Percentiles rank a stretch among this genome's conserved stretches.
Evolutionary conservation across 345 rosid species (phyloP).

Genomic region (Linum lewisii): DNA sequence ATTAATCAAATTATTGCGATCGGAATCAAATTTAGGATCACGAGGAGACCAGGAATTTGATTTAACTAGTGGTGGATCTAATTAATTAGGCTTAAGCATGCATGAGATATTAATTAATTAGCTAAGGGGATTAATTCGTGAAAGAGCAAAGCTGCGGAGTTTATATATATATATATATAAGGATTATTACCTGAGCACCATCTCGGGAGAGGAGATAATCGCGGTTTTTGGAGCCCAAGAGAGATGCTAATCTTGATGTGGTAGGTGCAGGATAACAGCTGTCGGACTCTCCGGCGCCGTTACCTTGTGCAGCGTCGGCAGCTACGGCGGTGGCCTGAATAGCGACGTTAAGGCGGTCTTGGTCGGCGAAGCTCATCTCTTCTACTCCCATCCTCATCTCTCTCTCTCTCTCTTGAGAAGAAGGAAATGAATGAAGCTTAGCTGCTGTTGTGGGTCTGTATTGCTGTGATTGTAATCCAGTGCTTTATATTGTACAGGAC

Average conservation of each 20-base stretch:
- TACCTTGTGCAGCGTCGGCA: not conserved
- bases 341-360: not conserved
- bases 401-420: conserved; percentile 4
- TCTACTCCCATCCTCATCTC: conserved; percentile 12
- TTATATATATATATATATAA: no score
- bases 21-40: no score
- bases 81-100: no score
- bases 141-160: no score
- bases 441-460: not conserved
- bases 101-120: no score
- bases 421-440: no score
- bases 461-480: not conserved
- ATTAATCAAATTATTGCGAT: no score
- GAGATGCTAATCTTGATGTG: conserved; percentile 27
- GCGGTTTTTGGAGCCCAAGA: conserved; percentile 39
- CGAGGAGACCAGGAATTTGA: no score
- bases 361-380: conserved; percentile 11
- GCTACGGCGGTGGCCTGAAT: conserved; percentile 6
- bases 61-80: no score
- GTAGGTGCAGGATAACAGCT: not conserved
- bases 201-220: conserved; percentile 39
- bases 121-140: no score
- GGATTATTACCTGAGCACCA: conserved; percentile 27
- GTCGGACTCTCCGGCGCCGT: conserved; percentile 9
- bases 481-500: conserved; percentile 15